Evolutionary conservation across 1,284 basidiomycete species (phyloP), one percentile per base, ranked within the genome.

Genomic region (Volvariella surrecta): DNA sequence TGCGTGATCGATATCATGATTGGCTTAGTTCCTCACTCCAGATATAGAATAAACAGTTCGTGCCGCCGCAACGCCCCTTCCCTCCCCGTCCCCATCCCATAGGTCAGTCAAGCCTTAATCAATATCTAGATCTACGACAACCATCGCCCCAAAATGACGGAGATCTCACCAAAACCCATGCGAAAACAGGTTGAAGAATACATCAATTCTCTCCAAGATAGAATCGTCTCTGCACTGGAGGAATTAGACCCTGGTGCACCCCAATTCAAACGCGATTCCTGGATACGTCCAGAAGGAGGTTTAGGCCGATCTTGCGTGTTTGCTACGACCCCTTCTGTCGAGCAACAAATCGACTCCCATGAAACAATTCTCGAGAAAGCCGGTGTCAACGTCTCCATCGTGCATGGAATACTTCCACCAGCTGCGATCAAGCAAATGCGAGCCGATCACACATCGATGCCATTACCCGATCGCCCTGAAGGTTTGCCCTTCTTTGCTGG

Each of bases 311-410:
- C 91, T 1, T 95, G 90, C 60, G 88, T 96, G 11, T 82, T 98
- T 54, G 74, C 87, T 11, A 70, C 76, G 32, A 81, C 86, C 1
- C 34, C 34, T n/a, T 15, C 13, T n/a, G 53, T 64, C 8, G 58
- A 64, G n/a, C 48, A 61, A 34, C 50, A 47, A n/a, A 30, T 56
- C 35, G 53, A 54, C 43, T 44, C 49, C 1, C 58, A 60, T 18
- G 52, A 62, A 22, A 71, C 79, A 0, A 72, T 90, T 15, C 83
- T 99, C 53, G 95, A 99, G 61, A 99, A 99, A 64, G 95, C 87
- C 1, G 96, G 96, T 1, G 92, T 98, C 45, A 98, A 97, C 66
- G 87, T 98, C 54, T 91, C 88, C 20, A 73, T 98, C 57, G 90
- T 98, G 1, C 82, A 97, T 58, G 94, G 94, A 30, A 74, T 69